These are phyloP conservation scores for Lathyrus aphaca DNA, from an alignment of 306 rosid species.

Conservation along the genomic window DNA sequence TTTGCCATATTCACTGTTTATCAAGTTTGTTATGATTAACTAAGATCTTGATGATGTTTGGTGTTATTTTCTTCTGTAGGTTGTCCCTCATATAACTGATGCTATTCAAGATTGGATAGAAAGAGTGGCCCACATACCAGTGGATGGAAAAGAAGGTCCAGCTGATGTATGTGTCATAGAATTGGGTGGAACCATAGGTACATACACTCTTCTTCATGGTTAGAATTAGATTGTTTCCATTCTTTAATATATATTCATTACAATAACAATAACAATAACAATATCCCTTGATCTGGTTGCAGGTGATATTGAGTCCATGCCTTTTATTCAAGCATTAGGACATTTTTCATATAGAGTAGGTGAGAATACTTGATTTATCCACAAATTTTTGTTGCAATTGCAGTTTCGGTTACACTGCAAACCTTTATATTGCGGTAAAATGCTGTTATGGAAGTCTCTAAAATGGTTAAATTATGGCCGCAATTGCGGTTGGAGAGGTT, in stretches of 20 bases:
- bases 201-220: constrained; percentile 41
- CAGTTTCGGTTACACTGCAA: background rate
- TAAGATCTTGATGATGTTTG: constrained; percentile 24
- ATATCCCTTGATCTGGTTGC: constrained; percentile 41
- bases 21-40: constrained; percentile 15
- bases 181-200: constrained; percentile 95
- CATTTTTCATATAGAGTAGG: constrained; percentile 83
- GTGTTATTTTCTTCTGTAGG: constrained; percentile 49
- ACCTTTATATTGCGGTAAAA: background rate
- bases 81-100: constrained; percentile 84
- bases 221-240: constrained; percentile 1
- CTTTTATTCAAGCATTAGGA: constrained; percentile 78
- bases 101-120: constrained; percentile 94
- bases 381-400: background rate
- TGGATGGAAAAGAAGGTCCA: constrained; percentile 73
- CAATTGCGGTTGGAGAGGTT: background rate
- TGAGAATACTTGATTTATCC: constrained; percentile 39
- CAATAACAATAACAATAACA: background rate
- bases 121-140: constrained; percentile 79
- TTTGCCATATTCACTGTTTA: background rate
- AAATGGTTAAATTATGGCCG: background rate
- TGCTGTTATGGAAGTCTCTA: background rate
- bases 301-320: constrained; percentile 93
- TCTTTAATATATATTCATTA: constrained; percentile 22
- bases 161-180: constrained; percentile 91